Evolutionary conservation across 2,329 filamentous ascomycete genomes (phyloP).

Genomic region (Pseudogymnoascus sp.): DNA sequence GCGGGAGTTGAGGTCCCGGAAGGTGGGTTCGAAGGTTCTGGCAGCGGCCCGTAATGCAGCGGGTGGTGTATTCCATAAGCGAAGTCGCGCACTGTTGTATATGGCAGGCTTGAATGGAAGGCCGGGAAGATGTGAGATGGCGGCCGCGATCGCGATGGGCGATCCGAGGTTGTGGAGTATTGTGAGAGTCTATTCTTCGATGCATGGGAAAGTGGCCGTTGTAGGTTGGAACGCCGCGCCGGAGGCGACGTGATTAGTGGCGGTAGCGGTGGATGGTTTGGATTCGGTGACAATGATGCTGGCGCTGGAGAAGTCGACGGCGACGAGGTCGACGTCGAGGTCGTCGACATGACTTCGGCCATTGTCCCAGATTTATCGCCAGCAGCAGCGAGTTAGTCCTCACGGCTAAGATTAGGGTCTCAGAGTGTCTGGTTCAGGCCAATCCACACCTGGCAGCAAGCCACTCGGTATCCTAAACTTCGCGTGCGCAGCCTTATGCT

Average conservation of each 20-base stretch:
- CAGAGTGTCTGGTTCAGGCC: conserved; percentile 8
- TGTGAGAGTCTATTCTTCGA: conserved; percentile 76
- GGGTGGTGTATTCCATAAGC: conserved; percentile 77
- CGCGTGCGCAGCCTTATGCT: conserved; percentile 3
- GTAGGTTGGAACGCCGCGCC: conserved; percentile 48
- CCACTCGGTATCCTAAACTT: conserved; percentile 3
- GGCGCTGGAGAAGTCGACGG: conserved; percentile 45
- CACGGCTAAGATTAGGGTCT: conserved; percentile 5
- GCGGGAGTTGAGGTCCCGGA: conserved; percentile 78
- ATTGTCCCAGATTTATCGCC: conserved; percentile 16
- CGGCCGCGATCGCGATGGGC: conserved; percentile 62
- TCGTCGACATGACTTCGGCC: conserved; percentile 46
- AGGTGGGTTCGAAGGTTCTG: conserved; percentile 58
- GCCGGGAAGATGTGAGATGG: conserved; percentile 72
- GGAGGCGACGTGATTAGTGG: conserved; percentile 48
- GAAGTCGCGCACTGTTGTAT: conserved; percentile 91
- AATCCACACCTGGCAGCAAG: conserved; percentile 1
- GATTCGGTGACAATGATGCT: conserved; percentile 38
- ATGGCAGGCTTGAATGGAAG: conserved; percentile 77
- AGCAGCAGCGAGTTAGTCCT: conserved; percentile 6
- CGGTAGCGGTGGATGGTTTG: conserved; percentile 45
- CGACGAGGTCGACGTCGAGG: conserved; percentile 43
- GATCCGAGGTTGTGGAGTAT: conserved; percentile 63
- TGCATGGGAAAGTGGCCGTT: conserved; percentile 65
- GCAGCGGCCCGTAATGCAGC: conserved; percentile 87